Evolutionary conservation across 106 monocot genomes (phyloP), one percentile per base, ranked within the genome.

Genomic region (Dactylorhiza incarnata): DNA sequence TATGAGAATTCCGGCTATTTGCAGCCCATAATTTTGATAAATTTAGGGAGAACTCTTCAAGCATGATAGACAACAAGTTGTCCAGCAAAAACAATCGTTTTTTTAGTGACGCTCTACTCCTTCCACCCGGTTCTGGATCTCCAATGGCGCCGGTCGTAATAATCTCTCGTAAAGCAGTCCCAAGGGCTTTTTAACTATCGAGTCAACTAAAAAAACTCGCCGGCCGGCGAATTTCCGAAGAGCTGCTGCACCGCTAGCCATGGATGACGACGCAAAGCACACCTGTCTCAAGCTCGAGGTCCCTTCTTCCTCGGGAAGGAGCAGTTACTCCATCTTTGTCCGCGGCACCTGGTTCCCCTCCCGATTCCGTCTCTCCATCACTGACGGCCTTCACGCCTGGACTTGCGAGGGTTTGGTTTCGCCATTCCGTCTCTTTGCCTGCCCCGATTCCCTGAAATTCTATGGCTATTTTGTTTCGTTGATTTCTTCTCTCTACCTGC

Each of bases 371-470:
- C 87, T 97, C 71, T 79, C 83, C 82, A 82, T 97, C 81, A 89
- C 94, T 29, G 94, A 97, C 71, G 97, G 94, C 62, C 73, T 78
- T 79, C 68, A 81, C 68, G 81, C 89, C 59, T 97, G 97, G 94
- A 78, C 76, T 61, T 91, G 89, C 87, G 48, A 81, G 44, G 92
- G 86, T 86, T 22, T 22, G 10, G 22, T 73, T 52, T 44, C 16
- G 68, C 15, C 23, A 67, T 56, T 48, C 22, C 48, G 13, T 78
- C 53, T 44, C 43, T 11, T 47, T 55, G 72, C 26, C 15, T 50
- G 43, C 44, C 9, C 14, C 66, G 0, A 17, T 29, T 47, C 11
- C 16, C 7, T 49, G 2, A 5, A 65, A 65, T 26, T 65, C 26
- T 2, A 65, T 65, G 17, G 29, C 2, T 55, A 0, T 66, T 50